A percentile compares a stretch with the other conserved stretches of the same genome.
Evolutionary conservation across 768 basidiomycete species (phyloP).

Genomic region (Kwoniella europaea): DNA sequence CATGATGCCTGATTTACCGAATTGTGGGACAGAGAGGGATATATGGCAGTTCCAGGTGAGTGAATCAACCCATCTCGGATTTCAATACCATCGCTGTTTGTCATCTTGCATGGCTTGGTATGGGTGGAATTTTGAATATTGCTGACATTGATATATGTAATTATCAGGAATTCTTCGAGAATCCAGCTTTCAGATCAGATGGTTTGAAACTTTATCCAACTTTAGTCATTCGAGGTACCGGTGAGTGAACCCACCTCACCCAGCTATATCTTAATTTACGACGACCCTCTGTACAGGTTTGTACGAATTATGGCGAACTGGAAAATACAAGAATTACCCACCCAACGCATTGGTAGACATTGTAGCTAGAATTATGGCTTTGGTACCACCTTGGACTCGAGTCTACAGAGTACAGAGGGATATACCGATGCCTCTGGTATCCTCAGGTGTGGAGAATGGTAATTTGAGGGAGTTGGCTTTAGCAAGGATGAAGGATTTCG

Average conservation of each 20-base stretch:
- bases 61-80: no score
- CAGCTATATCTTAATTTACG: no score
- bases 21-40: conserved; percentile 95
- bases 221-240: conserved; percentile 91
- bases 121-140: no score
- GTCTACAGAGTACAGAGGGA: conserved; percentile 98
- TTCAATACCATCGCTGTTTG: no score
- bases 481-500: conserved; percentile 98
- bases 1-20: conserved; percentile 99
- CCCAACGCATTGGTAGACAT: conserved; percentile 98
- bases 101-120: no score
- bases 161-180: conserved; percentile 98
- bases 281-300: conserved; percentile 21
- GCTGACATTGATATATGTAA: no score
- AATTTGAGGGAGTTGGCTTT: conserved; percentile 94
- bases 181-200: conserved; percentile 94
- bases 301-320: conserved; percentile 94
- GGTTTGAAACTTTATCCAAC: conserved; percentile 99
- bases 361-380: conserved; percentile 89
- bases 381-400: conserved; percentile 98
- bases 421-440: conserved; percentile 93
- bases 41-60: conserved; percentile 92
- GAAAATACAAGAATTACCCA: conserved; percentile 98
- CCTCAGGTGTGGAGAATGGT: conserved; percentile 96
- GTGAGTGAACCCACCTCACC: no score